Evolutionary conservation across 345 rosid genomes (phyloP), one percentile per base, ranked within the genome.

Genomic region (Euphorbia pulcherrima): DNA sequence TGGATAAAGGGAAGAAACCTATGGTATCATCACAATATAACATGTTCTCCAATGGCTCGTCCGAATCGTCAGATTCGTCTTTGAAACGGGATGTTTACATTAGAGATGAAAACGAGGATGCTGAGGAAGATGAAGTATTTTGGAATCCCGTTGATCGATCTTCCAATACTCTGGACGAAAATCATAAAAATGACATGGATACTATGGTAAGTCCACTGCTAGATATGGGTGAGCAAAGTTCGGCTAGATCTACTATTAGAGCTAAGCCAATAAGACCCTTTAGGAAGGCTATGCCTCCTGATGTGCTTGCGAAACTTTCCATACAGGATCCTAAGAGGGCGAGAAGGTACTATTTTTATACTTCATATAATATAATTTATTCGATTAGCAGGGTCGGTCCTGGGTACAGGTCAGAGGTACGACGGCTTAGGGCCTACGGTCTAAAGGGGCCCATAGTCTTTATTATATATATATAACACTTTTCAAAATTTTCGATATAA

Each of bases 261-360:
- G 7, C 2, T 35, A 53, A 47, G 30, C 55, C 64, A 5, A 0
- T 4, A 14, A 50, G 11, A n/a, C 18, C 18, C 29, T 14, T 35
- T 23, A 64, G 65, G 44, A 74, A 74, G 55, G 2, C 27, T 13
- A 68, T 69, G 52, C 9, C 66, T 40, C 61, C 62, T 48, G 24
- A 64, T 14, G 30, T 11, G 55, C 66, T 74, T 28, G 73, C 60
- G 4, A 29, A 21, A 6, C 13, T 74, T 26, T 65, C 74, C 35
- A 3, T 63, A 0, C 52, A 8, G 35, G 70, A 74, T 51, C 78
- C 78, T 12, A 74, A 69, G 56, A 72, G 64, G 21, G 78, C 78
- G 13, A 69, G 41, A 46, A 74, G 73, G 78, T 24, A 60, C 10
- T 53, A 12, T 28, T 6, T 2, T 27, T 24, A 8, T 27, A 14